Evolutionary conservation across 2,329 filamentous ascomycete genomes (phyloP).

Genomic region (Amauroascus niger): DNA sequence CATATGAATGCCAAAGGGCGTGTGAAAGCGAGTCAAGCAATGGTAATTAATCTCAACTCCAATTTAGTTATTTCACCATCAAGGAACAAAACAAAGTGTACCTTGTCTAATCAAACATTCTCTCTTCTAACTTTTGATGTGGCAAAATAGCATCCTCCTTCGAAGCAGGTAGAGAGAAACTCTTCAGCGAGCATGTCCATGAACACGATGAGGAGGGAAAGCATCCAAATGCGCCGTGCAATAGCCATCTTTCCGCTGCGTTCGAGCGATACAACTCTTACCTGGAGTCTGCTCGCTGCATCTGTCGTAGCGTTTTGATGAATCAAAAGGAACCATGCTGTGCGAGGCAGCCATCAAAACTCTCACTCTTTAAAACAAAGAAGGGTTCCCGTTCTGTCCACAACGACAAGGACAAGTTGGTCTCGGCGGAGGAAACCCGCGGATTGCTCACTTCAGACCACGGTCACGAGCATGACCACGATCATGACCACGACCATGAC

Average conservation of each 20-base stretch:
- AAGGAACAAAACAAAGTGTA: too few relatives aligned
- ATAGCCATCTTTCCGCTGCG: constrained; percentile 19
- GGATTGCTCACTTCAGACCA: constrained; percentile 5
- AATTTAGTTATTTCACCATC: too few relatives aligned
- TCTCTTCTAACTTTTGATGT: neutral
- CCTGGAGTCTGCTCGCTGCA: constrained; percentile 22
- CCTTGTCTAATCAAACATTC: too few relatives aligned
- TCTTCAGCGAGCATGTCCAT: constrained; percentile 15
- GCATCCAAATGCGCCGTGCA: constrained; percentile 18
- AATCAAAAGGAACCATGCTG: constrained; percentile 8
- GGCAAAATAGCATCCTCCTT: neutral
- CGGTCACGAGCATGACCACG: neutral
- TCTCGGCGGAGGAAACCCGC: constrained; percentile 1
- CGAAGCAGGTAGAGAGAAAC: neutral
- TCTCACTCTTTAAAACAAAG: constrained; percentile 6
- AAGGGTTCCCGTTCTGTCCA: neutral
- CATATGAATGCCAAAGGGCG: constrained; percentile 10
- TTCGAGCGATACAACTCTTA: constrained; percentile 23
- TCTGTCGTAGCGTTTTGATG: constrained; percentile 21
- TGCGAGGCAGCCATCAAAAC: constrained; percentile 2
- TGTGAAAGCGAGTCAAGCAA: constrained; percentile 4
- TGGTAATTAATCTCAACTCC: neutral
- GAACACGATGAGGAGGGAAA: constrained; percentile 18
- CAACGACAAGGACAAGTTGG: constrained; percentile 3
- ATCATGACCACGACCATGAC: neutral